Evolutionary conservation across 768 basidiomycete genomes (phyloP), one percentile per base, ranked within the genome.

Genomic region (Rhodotorula sphaerocarpa): DNA sequence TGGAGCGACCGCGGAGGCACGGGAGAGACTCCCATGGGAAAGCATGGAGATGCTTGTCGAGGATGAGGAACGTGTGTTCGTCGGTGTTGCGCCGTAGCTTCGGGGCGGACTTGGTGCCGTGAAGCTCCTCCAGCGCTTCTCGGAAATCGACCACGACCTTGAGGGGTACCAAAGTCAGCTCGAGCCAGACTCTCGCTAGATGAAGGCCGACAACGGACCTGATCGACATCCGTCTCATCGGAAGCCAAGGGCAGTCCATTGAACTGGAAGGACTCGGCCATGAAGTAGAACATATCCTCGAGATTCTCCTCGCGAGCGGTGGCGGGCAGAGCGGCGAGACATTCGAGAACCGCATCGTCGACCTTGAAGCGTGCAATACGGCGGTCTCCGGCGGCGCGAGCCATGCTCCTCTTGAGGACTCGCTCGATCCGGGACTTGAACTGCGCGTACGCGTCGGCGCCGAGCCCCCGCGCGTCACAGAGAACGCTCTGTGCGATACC

Each of bases 1-100:
- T 82, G 56, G 90, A 88, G 52, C 85, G 80, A 14, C 86, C 88
- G 45, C 88, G 81, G 16, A 97, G 77, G 45, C 85, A 81, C 0
- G 93, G 91, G 20, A 96, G 83, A 30, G 87, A 92, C 76, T 97
- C 95, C 93, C 93, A 97, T 3, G 95, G 92, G 58, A 97, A 79
- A 0, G 84, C 83, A 71, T 91, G 88, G 16, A 92, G 77, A 61
- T 87, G 84, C 76, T 88, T 88, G 75, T 96, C 95, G 52, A 97
- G 79, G 25, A 93, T 82, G 63, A 97, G 78, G 77, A 96, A 93
- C 41, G 84, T 75, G 72, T 97, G 93, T 45, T 83, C 79, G 70
- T 87, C 86, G 9, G 60, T 55, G 73, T 11, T 61, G 50, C 7
- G 55, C 65, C 20, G 50, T 27, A 68, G 71, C 57, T 68, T 69